Evolutionary conservation across 2,329 filamentous ascomycete species (phyloP), one percentile per base, ranked within the genome.

Genomic region (Didymella exigua): DNA sequence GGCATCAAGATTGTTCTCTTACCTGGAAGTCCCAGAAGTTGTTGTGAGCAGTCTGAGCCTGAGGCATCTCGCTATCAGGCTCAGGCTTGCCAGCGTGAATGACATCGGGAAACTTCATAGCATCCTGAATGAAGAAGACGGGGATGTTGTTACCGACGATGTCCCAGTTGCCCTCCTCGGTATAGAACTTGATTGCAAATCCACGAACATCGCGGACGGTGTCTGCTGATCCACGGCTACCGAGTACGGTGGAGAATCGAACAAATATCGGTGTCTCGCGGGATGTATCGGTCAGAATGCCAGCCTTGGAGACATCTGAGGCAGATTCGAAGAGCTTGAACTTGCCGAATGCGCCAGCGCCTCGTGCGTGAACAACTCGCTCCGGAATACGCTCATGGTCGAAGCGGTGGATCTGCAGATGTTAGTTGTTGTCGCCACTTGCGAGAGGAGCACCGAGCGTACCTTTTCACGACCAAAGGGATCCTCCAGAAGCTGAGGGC

Each of bases 161-260:
- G 59, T 91, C 88, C 85, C 87, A 90, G 63, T 90, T 91, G 4
- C 89, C 89, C 65, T 93, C 89, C 0, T 89, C 77, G 0, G 89
- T 92, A 69, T 92, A 92, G 66, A 90, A 86, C 73, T 90, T 91
- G 59, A 90, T 75, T 0, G 90, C 89, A 60, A 93, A 95, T 1
- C 90, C 90, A 31, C 89, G 85, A 2, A 92, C 88, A 78, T 95
- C 90, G n/a, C 90, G 84, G 1, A 92, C 90, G 0, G 89, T 93
- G 69, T 95, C 90, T 5, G 89, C 88, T 46, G 87, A 90, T 11
- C 90, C 90, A 29, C 86, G 82, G 68, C 86, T 90, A 6, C 89
- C 89, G 2, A 90, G 80, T 0, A 91, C 90, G 0, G 90, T 93
- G 0, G 89, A 93, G 73, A 95, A 93, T 0, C 90, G 86, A 14